Evolutionary conservation across 495 filamentous ascomycete species (phyloP), one percentile per base, ranked within the genome.

Genomic region (Annulohypoxylon stygium): DNA sequence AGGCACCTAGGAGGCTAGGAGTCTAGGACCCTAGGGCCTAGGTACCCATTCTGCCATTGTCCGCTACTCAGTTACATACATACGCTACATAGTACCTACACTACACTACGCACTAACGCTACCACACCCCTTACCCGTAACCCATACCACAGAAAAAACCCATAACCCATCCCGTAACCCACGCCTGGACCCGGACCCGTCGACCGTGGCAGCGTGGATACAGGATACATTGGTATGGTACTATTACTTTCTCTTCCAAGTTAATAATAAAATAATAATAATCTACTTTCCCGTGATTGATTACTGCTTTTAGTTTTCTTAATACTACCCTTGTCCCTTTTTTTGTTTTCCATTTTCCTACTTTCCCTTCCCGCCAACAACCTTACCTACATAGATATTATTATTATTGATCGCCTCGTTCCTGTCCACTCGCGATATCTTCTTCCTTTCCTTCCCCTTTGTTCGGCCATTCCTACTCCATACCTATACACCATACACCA

Each of bases 201-300:
- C 63, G 59, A 57, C 53, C 53, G 53, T 57, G 51, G 51, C 25
- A 55, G 18, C 51, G 51, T 55, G 53, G 53, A 57, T 54, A 54
- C 50, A 36, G 53, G 53, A 57, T 54, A 54, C 50, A 36, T 43
- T 43, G 39, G 10, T 43, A 43, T 43, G 39, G 39, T 54, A 14
- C 55, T 23, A 45, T 39, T 75, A 64, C 61, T 65, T 33, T 48
- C 50, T 70, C 47, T 60, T 65, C 67, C 64, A 78, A 70, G 69
- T 76, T 74, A 78, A 75, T 78, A 78, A 30, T 30, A 78, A 70
- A 70, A 71, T 48, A 61, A 65, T 54, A 73, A 73, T 75, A 72
- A 72, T 72, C 55, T 69, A 69, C 73, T 75, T 72, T 75, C 71
- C 71, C 71, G 71, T 71, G 73, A 69, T 67, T 75, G 67, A 74